Evolutionary conservation across 805 yeast species (phyloP).

Genomic region (Saccharomycopsis fodiens): DNA sequence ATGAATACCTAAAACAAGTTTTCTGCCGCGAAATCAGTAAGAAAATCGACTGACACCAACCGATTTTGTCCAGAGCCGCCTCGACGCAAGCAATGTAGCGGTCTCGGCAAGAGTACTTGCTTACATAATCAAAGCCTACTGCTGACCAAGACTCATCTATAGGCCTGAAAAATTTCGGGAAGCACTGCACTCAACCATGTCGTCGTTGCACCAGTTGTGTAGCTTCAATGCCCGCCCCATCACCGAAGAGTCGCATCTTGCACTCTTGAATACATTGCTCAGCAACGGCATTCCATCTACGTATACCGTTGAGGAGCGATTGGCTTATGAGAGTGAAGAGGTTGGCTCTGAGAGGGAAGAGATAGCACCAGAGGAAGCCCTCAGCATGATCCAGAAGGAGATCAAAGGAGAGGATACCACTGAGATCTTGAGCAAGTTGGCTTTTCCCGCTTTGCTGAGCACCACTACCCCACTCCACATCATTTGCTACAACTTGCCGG

Average conservation of each 20-base stretch:
- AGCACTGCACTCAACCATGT: too few species aligned
- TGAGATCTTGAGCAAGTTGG: conserved; percentile 24
- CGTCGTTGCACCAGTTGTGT: conserved; percentile 66
- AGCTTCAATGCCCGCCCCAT: conserved; percentile 46
- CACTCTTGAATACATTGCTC: conserved; percentile 38
- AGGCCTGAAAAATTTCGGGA: too few species aligned
- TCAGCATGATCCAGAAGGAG: conserved; percentile 1
- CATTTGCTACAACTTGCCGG: conserved; percentile 46
- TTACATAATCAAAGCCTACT: too few species aligned
- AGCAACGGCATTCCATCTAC: conserved; percentile 73
- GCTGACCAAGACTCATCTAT: too few species aligned
- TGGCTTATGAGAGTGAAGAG: conserved; percentile 40
- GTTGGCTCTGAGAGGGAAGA: conserved; percentile 24
- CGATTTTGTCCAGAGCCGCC: too few species aligned
- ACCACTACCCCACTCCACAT: conserved; percentile 80
- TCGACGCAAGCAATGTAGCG: too few species aligned
- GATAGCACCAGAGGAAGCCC: conserved; percentile 23
- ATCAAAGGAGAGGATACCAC: conserved; percentile 1
- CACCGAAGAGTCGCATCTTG: conserved; percentile 33
- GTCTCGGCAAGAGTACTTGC: too few species aligned
- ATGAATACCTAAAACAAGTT: too few species aligned
- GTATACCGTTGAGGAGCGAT: conserved; percentile 71
- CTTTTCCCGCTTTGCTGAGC: conserved; percentile 27
- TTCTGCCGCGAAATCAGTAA: too few species aligned
- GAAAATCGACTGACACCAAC: too few species aligned